These are phyloP conservation scores for Durotheca rogersii DNA, from an alignment of 495 filamentous ascomycete species.

Conservation along the genomic window DNA sequence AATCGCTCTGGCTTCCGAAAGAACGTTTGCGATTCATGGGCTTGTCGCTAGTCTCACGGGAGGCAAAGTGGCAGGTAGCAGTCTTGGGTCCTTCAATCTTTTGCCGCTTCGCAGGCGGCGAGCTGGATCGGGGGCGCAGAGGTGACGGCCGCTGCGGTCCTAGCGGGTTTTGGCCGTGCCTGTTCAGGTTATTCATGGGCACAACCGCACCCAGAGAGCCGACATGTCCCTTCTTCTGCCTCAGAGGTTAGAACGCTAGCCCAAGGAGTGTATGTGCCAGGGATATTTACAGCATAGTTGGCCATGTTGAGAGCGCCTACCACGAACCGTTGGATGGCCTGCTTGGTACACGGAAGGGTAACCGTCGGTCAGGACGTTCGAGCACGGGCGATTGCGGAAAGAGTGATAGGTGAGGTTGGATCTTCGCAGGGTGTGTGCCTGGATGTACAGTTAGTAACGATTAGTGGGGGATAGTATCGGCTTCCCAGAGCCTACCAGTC, in stretches of 20 bases:
- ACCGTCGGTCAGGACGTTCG: slow-evolving; percentile 2
- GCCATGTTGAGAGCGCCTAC: slow-evolving; percentile 15
- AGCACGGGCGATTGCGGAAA: slow-evolving; percentile 27
- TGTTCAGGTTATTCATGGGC: slow-evolving; percentile 29
- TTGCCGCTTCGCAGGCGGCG: slow-evolving; percentile 33
- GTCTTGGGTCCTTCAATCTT: slow-evolving; percentile 16
- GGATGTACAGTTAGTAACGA: slow-evolving; percentile 2
- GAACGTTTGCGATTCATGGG: slow-evolving; percentile 20
- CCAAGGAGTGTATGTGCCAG: not conserved
- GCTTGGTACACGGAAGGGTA: not conserved
- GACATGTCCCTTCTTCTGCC: slow-evolving; percentile 2
- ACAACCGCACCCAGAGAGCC: slow-evolving; percentile 1
- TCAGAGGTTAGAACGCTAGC: slow-evolving; percentile 7
- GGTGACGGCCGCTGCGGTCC: slow-evolving; percentile 4
- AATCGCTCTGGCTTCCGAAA: slow-evolving; percentile 25
- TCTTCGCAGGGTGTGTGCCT: slow-evolving; percentile 11
- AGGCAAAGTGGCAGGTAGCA: slow-evolving; percentile 15
- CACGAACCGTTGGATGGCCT: not conserved
- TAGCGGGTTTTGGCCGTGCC: slow-evolving; percentile 9
- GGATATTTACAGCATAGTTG: slow-evolving; percentile 1
- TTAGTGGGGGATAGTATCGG: not conserved
- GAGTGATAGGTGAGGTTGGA: slow-evolving; percentile 28
- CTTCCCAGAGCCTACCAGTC: slow-evolving; percentile 27
- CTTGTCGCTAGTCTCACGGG: not conserved
- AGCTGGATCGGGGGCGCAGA: slow-evolving; percentile 1